Evolutionary conservation across 148 eudicot genomes (phyloP).

Genomic region (Amaranthus cruentus): DNA sequence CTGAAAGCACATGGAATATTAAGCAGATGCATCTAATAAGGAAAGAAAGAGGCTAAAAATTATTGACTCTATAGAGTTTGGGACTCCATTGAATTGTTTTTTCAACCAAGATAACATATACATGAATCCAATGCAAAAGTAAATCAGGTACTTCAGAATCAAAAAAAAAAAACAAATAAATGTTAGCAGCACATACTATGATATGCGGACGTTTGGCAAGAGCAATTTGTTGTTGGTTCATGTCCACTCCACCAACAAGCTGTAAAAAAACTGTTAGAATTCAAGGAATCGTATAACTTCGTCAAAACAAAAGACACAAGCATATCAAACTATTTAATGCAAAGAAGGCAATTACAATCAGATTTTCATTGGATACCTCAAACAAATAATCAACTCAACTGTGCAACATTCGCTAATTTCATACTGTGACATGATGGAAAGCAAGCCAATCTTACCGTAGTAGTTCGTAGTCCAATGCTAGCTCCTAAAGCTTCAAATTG

Average conservation of each 20-base stretch:
- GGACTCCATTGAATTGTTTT: too few relatives aligned
- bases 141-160: not conserved
- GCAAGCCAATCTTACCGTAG: constrained; percentile 51
- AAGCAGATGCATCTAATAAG: too few relatives aligned
- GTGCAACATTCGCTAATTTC: not conserved
- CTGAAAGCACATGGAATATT: constrained; percentile 28
- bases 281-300: not conserved
- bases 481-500: constrained; percentile 92
- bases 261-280: constrained; percentile 4
- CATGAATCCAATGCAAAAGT: too few relatives aligned
- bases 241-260: constrained; percentile 32
- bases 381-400: not conserved
- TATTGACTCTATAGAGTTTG: too few relatives aligned
- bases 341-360: not conserved
- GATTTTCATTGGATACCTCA: not conserved
- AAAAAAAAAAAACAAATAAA: not conserved
- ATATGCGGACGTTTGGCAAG: constrained; percentile 29
- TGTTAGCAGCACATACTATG: not conserved
- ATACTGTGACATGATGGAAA: too few relatives aligned
- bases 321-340: not conserved
- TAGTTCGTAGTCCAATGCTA: constrained; percentile 67
- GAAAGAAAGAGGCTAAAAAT: too few relatives aligned
- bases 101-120: too few relatives aligned
- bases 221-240: constrained; percentile 26
- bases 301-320: too few relatives aligned